Evolutionary conservation across 768 basidiomycete genomes (phyloP), one percentile per base, ranked within the genome.

Genomic region (Termitomyces sp.): DNA sequence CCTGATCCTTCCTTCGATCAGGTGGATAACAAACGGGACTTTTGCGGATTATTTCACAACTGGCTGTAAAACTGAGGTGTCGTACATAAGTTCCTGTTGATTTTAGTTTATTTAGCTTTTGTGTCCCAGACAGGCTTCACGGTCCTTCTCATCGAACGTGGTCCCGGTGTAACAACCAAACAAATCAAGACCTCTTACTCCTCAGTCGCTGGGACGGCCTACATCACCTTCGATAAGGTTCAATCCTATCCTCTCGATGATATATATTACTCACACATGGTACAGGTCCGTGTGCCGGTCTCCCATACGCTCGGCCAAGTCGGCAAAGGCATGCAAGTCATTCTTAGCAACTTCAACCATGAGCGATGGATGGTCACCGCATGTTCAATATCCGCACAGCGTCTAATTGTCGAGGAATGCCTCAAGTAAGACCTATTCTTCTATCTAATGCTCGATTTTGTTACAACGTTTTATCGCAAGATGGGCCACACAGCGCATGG

Each of bases 121-220:
- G 52, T 7, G 24, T n/a, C 33, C 27, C 48, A 89, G 85, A 79
- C 79, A 45, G 90, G 90, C 20, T 88, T 87, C 61, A 83, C 87
- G 16, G 89, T 91, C 48, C 82, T 94, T 42, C 78, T 93, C 39
- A 83, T 94, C 57, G 83, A 85, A 39, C 82, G 92, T 46, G 82
- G 80, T 14, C 83, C 87, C 43, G 83, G 81, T 5, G 82, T 98
- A 56, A 83, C 86, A 52, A 97, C 95, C 5, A 93, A 89, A 67
- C 85, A 86, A 24, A 90, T 98, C 74, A 95, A 94, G 76, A 98
- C 95, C 0, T 83, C 90, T 0, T 98, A 98, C 72, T 98, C 95
- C 0, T 69, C 90, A 3, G 88, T 89, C 0, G 96, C 96, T 3
- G 96, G 96, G 6, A 98, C 95, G 0, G 88, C 89, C 4, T 94